Conservation (phyloP, 306 rosid genomes). For the Ziziphus jujuba region DNA sequence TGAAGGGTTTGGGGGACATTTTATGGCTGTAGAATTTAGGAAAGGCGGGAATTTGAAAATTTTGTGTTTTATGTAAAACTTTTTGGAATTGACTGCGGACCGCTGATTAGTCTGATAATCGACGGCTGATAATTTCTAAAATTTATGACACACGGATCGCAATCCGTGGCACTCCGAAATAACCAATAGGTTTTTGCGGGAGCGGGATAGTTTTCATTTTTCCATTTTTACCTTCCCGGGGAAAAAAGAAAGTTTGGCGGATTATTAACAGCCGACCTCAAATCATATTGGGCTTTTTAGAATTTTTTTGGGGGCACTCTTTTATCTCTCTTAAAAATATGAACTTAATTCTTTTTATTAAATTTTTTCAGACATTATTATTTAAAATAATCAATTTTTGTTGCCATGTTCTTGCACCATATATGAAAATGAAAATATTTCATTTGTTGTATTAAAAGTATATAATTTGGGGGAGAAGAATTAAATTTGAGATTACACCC, state of each 20-base stretch:
- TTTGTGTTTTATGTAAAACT: neutral
- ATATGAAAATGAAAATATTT: too few relatives aligned
- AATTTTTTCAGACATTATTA: too few relatives aligned
- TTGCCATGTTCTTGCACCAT: too few relatives aligned
- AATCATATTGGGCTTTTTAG: too few relatives aligned
- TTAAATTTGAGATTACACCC: too few relatives aligned
- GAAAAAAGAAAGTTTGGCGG: neutral
- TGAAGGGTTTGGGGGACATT: neutral
- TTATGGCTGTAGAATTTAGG: neutral
- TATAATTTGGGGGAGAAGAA: too few relatives aligned
- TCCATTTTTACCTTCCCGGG: neutral
- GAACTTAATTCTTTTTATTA: too few relatives aligned
- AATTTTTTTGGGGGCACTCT: too few relatives aligned
- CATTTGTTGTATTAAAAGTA: too few relatives aligned
- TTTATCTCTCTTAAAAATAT: too few relatives aligned
- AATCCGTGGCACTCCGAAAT: neutral
- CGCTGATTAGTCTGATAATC: neutral
- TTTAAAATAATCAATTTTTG: too few relatives aligned
- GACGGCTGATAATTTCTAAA: neutral
- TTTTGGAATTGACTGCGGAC: neutral
- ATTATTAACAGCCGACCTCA: too few relatives aligned
- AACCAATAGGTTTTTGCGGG: neutral
- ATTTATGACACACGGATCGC: neutral
- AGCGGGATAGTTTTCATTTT: neutral
- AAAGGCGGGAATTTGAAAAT: neutral